These are phyloP conservation scores for Metschnikowia vanudenii DNA, from an alignment of 805 yeast genomes.

Conservation along the genomic window DNA sequence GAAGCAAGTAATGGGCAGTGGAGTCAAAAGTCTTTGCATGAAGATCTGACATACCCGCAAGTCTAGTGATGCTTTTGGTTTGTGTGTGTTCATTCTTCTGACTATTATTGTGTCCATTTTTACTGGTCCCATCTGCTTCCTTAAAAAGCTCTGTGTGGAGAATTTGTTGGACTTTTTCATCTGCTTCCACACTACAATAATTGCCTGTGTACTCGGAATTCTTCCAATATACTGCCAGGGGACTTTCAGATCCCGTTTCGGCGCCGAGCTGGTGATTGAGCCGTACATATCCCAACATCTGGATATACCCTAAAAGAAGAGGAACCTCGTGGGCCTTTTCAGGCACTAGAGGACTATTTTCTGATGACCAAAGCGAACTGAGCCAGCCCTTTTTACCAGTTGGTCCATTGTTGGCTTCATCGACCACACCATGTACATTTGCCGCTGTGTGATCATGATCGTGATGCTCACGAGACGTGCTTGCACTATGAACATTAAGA, in stretches of 20 bases:
- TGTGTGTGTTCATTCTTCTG: too few relatives aligned
- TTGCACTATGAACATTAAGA: constrained; percentile 2
- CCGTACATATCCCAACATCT: constrained; percentile 39
- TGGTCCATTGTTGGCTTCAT: not conserved
- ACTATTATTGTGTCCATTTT: not conserved
- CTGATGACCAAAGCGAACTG: constrained; percentile 12
- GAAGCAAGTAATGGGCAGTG: constrained; percentile 25
- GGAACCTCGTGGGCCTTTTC: constrained; percentile 10
- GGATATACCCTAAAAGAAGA: constrained; percentile 38
- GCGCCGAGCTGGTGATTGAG: constrained; percentile 35
- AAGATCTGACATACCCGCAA: constrained; percentile 40
- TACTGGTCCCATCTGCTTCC: constrained; percentile 13
- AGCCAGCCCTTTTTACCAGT: constrained; percentile 11
- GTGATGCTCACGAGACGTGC: not conserved
- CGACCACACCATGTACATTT: not conserved
- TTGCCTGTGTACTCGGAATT: constrained; percentile 33
- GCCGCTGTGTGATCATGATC: not conserved
- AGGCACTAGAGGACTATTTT: constrained; percentile 3
- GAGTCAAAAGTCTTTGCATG: constrained; percentile 21
- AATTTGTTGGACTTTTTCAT: constrained; percentile 22
- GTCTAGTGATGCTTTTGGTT: constrained; percentile 14
- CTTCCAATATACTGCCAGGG: constrained; percentile 33
- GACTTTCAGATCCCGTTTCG: constrained; percentile 14
- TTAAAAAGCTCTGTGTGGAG: constrained; percentile 27
- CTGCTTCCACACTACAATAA: constrained; percentile 27